A percentile compares a stretch with the other conserved stretches of the same genome.
phyloP scores from a whole-genome alignment of 345 rosid genomes.

The Psidium friedrichsthalianum region DNA sequence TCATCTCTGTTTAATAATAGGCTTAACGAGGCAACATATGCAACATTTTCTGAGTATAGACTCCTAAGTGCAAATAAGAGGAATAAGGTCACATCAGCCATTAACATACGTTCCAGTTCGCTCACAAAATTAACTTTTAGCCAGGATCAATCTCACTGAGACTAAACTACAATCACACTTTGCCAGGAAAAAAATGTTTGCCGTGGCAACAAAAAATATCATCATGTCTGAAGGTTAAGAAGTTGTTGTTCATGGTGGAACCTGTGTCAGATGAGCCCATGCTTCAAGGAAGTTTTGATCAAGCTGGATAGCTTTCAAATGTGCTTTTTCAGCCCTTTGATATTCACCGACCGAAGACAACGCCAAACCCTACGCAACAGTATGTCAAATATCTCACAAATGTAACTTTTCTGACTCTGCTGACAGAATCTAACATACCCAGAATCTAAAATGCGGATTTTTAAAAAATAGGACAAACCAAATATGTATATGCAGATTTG shows the following conservation, averaged over 20 bases:
- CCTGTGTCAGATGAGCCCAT: constrained; percentile 91
- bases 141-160: not conserved
- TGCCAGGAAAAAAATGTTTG: not conserved
- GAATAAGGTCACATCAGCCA: not conserved
- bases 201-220: not conserved
- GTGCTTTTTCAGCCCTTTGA: constrained; percentile 76
- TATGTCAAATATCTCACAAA: not conserved
- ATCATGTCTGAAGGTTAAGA: not conserved
- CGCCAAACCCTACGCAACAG: constrained; percentile 57
- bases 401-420: not conserved
- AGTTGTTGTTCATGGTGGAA: constrained; percentile 7
- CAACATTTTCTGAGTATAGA: not conserved
- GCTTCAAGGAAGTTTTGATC: constrained; percentile 78
- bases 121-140: not conserved
- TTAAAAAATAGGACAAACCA: constrained; percentile 36
- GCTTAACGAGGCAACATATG: not conserved
- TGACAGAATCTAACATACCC: not conserved
- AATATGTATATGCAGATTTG: constrained; percentile 85
- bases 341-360: constrained; percentile 72
- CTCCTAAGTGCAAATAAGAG: not conserved
- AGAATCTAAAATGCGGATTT: not conserved
- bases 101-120: not conserved
- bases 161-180: not conserved
- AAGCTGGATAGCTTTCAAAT: constrained; percentile 69
- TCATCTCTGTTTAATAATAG: not conserved